These are phyloP conservation scores for Monosporozyma siamensis DNA, from an alignment of 805 yeast genomes.

Conservation along the genomic window DNA sequence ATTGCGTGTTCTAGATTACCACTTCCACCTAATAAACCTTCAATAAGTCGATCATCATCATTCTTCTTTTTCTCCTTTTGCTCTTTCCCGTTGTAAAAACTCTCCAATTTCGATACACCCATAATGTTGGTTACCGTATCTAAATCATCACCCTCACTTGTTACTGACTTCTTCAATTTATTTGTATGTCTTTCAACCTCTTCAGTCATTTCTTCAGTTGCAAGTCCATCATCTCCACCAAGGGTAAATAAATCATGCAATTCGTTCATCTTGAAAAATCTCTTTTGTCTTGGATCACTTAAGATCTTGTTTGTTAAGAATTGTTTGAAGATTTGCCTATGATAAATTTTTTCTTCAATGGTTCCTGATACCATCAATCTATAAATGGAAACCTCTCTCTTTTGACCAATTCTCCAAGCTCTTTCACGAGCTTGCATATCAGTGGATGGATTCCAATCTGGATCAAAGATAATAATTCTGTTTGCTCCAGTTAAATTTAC, in stretches of 20 bases:
- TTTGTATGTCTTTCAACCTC: constrained; percentile 55
- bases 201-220: constrained; percentile 33
- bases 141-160: constrained; percentile 54
- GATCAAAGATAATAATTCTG: constrained; percentile 87
- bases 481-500: constrained; percentile 92
- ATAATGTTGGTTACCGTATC: constrained; percentile 49
- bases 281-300: constrained; percentile 88
- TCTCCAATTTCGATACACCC: constrained; percentile 69
- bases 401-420: constrained; percentile 96
- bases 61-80: constrained; percentile 30
- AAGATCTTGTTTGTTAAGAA: constrained; percentile 85
- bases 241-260: constrained; percentile 80
- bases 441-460: constrained; percentile 98
- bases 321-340: constrained; percentile 93
- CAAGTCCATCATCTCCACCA: constrained; percentile 52
- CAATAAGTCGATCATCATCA: constrained; percentile 61
- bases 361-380: constrained; percentile 90
- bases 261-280: constrained; percentile 89
- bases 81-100: constrained; percentile 46
- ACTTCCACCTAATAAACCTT: constrained; percentile 55
- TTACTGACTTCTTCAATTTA: constrained; percentile 23
- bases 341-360: constrained; percentile 93
- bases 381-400: constrained; percentile 81
- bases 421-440: constrained; percentile 95
- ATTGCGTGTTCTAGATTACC: constrained; percentile 61